A percentile compares a stretch with the other conserved stretches of the same genome.
These are phyloP conservation scores for Circinella umbellata DNA, from an alignment of 371 early-diverging fungal species.

Conservation along the genomic window DNA sequence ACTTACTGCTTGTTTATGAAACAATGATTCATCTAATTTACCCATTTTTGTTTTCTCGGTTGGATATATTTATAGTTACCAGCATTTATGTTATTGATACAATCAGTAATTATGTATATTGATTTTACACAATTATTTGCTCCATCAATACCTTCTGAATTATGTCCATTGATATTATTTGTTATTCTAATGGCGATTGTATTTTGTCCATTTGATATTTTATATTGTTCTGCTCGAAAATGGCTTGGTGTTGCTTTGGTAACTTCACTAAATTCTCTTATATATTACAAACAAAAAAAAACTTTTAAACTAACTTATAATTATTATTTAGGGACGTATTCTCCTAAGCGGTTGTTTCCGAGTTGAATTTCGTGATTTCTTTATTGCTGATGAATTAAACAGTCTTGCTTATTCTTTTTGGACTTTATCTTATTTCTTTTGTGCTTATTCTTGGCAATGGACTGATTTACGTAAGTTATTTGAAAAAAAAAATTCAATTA, in stretches of 20 bases:
- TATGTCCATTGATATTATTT: slow-evolving; percentile 60
- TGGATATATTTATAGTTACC: slow-evolving; percentile 54
- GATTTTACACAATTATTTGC: slow-evolving; percentile 55
- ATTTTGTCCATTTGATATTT: slow-evolving; percentile 67
- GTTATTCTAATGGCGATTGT: slow-evolving; percentile 55
- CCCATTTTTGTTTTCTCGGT: too few relatives aligned
- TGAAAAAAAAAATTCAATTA: background rate
- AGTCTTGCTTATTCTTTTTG: slow-evolving; percentile 77
- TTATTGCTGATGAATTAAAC: slow-evolving; percentile 83
- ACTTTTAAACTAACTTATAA: background rate
- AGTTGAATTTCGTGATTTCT: slow-evolving; percentile 88
- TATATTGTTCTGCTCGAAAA: slow-evolving; percentile 70
- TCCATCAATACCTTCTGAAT: slow-evolving; percentile 51
- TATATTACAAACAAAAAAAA: too few relatives aligned
- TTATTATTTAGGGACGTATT: slow-evolving; percentile 47
- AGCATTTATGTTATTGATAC: slow-evolving; percentile 61
- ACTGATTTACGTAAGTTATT: slow-evolving; percentile 47
- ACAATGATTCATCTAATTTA: too few relatives aligned
- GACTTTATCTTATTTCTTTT: slow-evolving; percentile 70
- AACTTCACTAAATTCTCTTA: background rate
- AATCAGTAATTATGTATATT: slow-evolving; percentile 56
- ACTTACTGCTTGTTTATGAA: background rate
- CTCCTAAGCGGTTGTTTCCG: slow-evolving; percentile 57
- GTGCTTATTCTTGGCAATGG: slow-evolving; percentile 66
- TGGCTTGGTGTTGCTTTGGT: slow-evolving; percentile 70